Base-by-base conservation (phyloP, 139 green algal genomes). In the Chlorella sp. region DNA sequence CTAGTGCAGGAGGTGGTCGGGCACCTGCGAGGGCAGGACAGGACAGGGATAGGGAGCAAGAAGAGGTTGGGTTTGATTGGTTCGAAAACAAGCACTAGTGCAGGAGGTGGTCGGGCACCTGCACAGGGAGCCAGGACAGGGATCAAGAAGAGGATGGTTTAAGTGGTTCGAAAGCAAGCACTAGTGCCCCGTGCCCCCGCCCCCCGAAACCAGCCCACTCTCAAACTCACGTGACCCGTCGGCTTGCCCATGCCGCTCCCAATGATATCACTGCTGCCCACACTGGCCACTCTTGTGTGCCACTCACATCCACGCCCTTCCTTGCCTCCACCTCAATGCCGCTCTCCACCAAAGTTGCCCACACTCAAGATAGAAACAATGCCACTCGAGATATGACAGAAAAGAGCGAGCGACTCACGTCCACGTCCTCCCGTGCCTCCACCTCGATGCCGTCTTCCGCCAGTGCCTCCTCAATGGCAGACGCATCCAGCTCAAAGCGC, bases 1-100 rank as follows among this genome's bases (percentile, higher is more conserved):
- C n/a, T n/a, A n/a, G n/a, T n/a, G 73, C 32, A 99, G 91, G 71
- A 99, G 93, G 21, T 90, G 83, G 22, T 97, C 90, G 2, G 97
- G 97, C 28, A 90, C 86, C 85, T 83, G 87, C 53, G 40, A 2
- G 16, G 11, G 18, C 36, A 66, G 21, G 30, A 1, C n/a, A 57
- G 53, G 34, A 30, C 11, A 30, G 48, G 48, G 42, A 39, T 61
- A 19, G 36, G 71, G 71, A 39, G 71, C 28, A 30, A 4, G 32
- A 12, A 42, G 39, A 64, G 36, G 69, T 76, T 64, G 18, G 84
- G 21, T 19, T 19, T 83, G 78, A 32, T n/a, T 32, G 37, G 28
- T 83, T 22, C 32, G 32, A 37, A 57, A 83, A 85, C 79, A 1
- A 57, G 79, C 79, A 24, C n/a, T n/a, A n/a, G n/a, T n/a, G 73